These are phyloP conservation scores for Entelexis paramagnoliae DNA, from an alignment of 1,139 yeast genomes.

Conservation along the genomic window DNA sequence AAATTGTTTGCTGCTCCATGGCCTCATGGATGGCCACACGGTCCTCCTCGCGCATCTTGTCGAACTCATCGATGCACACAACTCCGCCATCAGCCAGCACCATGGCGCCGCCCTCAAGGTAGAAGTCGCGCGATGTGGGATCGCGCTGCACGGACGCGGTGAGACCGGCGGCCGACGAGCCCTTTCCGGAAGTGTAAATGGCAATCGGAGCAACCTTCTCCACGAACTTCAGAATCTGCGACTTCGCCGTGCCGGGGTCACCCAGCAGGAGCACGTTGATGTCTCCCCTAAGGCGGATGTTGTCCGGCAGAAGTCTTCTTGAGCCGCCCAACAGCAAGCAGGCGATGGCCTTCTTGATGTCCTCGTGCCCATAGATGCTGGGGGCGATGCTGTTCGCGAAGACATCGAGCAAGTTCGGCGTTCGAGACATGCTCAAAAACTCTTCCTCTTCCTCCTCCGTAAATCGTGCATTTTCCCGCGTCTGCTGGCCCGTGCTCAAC, in stretches of 20 bases:
- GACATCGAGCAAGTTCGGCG: conserved; percentile 72
- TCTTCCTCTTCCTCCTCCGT: conserved; percentile 91
- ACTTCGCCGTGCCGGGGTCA: conserved; percentile 98
- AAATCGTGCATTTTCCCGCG: conserved; percentile 57
- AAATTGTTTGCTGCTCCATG: conserved; percentile 98
- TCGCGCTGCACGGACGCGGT: conserved; percentile 97
- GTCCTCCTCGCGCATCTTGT: conserved; percentile 98
- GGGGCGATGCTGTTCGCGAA: conserved; percentile 93
- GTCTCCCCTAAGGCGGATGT: conserved; percentile 94
- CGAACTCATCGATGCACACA: conserved; percentile 97
- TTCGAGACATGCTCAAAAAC: conserved; percentile 66
- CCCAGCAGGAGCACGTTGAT: conserved; percentile 86
- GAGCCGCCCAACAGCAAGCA: conserved; percentile 93
- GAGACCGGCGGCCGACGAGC: conserved; percentile 98
- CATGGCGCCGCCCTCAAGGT: conserved; percentile 98
- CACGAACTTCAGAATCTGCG: conserved; percentile 87
- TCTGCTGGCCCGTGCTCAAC: conserved; percentile 66
- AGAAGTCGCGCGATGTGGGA: conserved; percentile 76
- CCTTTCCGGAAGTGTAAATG: conserved; percentile 95
- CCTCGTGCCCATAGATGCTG: conserved; percentile 85
- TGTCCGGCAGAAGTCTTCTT: conserved; percentile 83
- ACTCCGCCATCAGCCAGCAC: conserved; percentile 98
- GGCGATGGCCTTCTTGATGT: conserved; percentile 85
- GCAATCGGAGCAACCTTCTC: conserved; percentile 93
- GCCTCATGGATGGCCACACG: conserved; percentile 99